A percentile compares a stretch with the other conserved stretches of the same genome.
Conservation (phyloP, 192 early-diverging fungal genomes). For the Coemansia sp. region DNA sequence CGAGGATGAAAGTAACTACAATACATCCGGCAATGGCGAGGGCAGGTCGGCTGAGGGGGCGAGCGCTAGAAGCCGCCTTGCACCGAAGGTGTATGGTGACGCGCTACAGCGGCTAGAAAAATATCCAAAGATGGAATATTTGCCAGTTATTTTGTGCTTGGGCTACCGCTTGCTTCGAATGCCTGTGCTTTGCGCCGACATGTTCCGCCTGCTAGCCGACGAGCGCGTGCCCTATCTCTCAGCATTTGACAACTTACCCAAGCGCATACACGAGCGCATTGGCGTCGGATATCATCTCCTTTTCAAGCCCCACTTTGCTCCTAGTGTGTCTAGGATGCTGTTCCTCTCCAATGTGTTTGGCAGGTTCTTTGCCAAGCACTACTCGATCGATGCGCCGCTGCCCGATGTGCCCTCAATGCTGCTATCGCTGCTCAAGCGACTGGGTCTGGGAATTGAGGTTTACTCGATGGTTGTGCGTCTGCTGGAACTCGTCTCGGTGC, state of each 20-base stretch:
- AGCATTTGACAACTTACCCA: slow-evolving; percentile 17
- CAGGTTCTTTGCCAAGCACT: slow-evolving; percentile 24
- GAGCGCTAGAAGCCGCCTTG: background rate
- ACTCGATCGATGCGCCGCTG: slow-evolving; percentile 18
- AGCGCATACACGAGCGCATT: slow-evolving; percentile 13
- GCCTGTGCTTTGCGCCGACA: slow-evolving; percentile 29
- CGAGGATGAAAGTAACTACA: background rate
- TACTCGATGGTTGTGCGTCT: slow-evolving; percentile 37
- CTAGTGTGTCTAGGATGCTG: slow-evolving; percentile 8
- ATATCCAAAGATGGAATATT: slow-evolving; percentile 35
- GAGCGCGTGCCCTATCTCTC: slow-evolving; percentile 43
- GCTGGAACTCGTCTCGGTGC: slow-evolving; percentile 11
- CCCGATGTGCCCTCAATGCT: slow-evolving; percentile 18
- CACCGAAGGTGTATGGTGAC: background rate
- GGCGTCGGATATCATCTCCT: slow-evolving; percentile 18
- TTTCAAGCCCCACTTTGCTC: slow-evolving; percentile 16
- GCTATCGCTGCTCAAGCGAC: slow-evolving; percentile 23
- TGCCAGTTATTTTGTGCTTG: slow-evolving; percentile 36
- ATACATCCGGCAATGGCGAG: background rate
- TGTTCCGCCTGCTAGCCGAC: slow-evolving; percentile 34
- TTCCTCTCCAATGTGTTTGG: slow-evolving; percentile 8
- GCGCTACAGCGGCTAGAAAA: slow-evolving; percentile 9
- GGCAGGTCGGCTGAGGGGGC: background rate
- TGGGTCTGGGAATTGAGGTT: slow-evolving; percentile 20
- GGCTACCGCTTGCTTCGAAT: slow-evolving; percentile 28